Base-by-base conservation (phyloP, 2,329 filamentous ascomycete species). In the Cadophora gregata region DNA sequence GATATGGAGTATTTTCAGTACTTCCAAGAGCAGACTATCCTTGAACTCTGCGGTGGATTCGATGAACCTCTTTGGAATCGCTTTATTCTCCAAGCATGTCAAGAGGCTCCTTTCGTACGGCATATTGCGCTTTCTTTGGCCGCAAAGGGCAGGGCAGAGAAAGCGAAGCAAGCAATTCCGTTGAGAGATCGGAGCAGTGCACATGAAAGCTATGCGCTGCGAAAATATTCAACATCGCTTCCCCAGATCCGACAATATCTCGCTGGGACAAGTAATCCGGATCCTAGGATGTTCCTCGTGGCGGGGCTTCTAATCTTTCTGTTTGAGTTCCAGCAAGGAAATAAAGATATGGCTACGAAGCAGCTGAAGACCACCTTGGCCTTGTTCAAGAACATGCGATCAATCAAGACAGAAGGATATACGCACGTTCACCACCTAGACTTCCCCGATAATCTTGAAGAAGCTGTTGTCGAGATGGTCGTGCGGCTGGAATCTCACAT, bases 1-100 rank as follows among this genome's bases (percentile, higher is more conserved):
- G 53, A 56, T 10, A 10, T 56, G 8, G 53, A 56, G 29, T 56
- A 56, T 14, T 56, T 56, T 24, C 53, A 24, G 31, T 56, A 56
- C 24, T 56, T 56, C 53, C 53, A 56, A 56, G 53, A 56, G 9
- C 53, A 56, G 31, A 56, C 53, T 12, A 21, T 56, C 1, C 31
- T 36, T 10, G 53, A 56, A n/a, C 53, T 56, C 6, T 56, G 53
- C n/a, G 53, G 53, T 6, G 53, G 53, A 4, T 56, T 56, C 4
- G 53, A 56, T 6, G 53, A 56, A 24, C 53, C 53, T 1, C 53
- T 59, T 2, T 59, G 36, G 42, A 47, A 47, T 47, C 25, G 56
- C 2, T 45, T 27, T 19, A 21, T 59, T 14, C 36, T 59, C 4
- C 25, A 59, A 47, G 42, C 56, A 9, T 59, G 56, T 42, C 56